These are phyloP conservation scores for Amphirosellinia nigrospora DNA, from an alignment of 495 filamentous ascomycete species.

Conservation along the genomic window DNA sequence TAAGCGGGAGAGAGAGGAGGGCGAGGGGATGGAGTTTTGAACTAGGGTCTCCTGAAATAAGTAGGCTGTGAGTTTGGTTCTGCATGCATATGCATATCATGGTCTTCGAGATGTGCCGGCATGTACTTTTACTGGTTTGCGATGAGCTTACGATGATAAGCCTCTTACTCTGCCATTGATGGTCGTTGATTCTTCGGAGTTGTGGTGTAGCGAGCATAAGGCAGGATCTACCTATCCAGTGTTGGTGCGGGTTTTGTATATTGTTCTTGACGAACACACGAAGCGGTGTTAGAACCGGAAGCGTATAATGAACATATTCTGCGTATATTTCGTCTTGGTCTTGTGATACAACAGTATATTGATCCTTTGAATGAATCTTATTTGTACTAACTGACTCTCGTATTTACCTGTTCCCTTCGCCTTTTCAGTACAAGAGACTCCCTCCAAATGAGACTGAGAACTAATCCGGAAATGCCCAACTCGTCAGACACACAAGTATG, in stretches of 20 bases:
- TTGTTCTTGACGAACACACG: not conserved
- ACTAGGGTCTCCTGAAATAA: not conserved
- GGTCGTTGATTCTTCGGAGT: slow-evolving; percentile 3
- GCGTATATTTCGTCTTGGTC: not conserved
- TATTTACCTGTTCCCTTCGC: not conserved
- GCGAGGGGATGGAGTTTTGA: slow-evolving; percentile 65
- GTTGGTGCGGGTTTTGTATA: not conserved
- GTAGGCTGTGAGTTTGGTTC: not conserved
- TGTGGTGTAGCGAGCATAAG: not conserved
- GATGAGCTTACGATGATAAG: no score
- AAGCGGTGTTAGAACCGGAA: not conserved
- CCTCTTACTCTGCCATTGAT: not conserved
- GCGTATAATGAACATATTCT: not conserved
- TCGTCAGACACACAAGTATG: not conserved
- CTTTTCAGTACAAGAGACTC: not conserved
- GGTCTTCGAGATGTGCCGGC: not conserved
- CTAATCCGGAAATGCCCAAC: not conserved
- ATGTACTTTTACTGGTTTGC: no score
- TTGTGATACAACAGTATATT: not conserved
- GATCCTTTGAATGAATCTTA: not conserved
- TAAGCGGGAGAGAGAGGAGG: slow-evolving; percentile 67
- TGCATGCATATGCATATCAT: not conserved
- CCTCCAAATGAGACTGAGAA: not conserved
- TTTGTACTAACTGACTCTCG: not conserved
- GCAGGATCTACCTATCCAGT: not conserved